These are phyloP conservation scores for Chytriomyces confervae DNA, from an alignment of 192 early-diverging fungal species.

Conservation along the genomic window DNA sequence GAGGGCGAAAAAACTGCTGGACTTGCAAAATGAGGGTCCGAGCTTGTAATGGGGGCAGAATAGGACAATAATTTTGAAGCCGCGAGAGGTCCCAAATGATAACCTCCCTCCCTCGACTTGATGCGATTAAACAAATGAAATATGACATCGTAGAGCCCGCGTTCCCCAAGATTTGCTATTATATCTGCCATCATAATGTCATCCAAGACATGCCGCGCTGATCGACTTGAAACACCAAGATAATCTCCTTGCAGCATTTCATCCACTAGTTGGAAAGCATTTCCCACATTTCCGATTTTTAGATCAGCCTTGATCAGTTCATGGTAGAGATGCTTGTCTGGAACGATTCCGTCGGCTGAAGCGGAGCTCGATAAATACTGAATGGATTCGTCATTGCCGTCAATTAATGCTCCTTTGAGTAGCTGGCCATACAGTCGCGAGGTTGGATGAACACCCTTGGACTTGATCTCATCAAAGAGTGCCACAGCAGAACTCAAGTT, in stretches of 20 bases:
- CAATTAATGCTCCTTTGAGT: not conserved
- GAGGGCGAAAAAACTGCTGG: too few relatives aligned
- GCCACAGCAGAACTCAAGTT: not conserved
- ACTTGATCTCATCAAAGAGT: not conserved
- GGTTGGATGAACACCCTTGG: not conserved
- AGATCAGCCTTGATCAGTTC: constrained; percentile 24
- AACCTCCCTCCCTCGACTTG: not conserved
- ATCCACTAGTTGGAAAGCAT: not conserved
- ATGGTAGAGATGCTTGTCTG: constrained; percentile 11
- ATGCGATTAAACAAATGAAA: constrained; percentile 5
- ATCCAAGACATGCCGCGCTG: not conserved
- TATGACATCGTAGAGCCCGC: constrained; percentile 10
- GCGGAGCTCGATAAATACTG: not conserved
- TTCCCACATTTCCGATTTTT: not conserved
- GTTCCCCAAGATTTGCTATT: not conserved
- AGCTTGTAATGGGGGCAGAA: not conserved
- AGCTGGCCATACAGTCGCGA: constrained; percentile 18
- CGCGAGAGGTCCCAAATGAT: not conserved
- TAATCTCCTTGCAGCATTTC: too few relatives aligned
- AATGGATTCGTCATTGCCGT: not conserved
- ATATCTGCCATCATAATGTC: constrained; percentile 13
- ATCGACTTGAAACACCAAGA: not conserved
- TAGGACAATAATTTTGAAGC: not conserved
- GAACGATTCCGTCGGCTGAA: constrained; percentile 3
- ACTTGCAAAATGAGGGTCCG: too few relatives aligned